These are phyloP conservation scores for Colletotrichum plurivorum DNA, from an alignment of 2,329 filamentous ascomycete species.

Conservation along the genomic window DNA sequence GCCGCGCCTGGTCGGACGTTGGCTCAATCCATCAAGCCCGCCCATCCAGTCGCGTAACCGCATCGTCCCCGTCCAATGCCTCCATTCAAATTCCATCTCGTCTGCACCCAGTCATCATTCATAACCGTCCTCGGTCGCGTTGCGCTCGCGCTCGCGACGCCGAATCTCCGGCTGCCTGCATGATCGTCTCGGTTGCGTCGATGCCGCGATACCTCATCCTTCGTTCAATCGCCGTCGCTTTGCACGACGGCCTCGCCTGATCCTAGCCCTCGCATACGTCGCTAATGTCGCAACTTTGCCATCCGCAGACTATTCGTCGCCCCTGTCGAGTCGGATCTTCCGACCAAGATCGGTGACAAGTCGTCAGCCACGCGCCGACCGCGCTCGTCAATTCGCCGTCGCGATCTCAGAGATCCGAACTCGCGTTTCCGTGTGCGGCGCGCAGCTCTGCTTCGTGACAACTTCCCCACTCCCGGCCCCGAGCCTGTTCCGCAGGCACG, in stretches of 20 bases:
- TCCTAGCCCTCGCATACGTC: slow-evolving; percentile 14
- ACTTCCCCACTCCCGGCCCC: slow-evolving; percentile 36
- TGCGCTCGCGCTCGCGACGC: neutral
- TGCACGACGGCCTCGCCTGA: slow-evolving; percentile 26
- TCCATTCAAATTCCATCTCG: slow-evolving; percentile 6
- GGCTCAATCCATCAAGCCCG: slow-evolving; percentile 38
- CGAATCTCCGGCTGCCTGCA: slow-evolving; percentile 7
- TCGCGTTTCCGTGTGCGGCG: slow-evolving; percentile 48
- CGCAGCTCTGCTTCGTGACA: slow-evolving; percentile 36
- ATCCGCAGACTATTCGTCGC: slow-evolving; percentile 60
- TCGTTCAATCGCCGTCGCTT: slow-evolving; percentile 33
- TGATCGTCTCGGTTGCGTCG: slow-evolving; percentile 9
- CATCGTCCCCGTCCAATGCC: slow-evolving; percentile 27
- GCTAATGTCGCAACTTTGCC: slow-evolving; percentile 27
- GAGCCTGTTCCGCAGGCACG: slow-evolving; percentile 30
- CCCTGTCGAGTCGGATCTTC: slow-evolving; percentile 60
- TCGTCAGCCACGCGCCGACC: slow-evolving; percentile 44
- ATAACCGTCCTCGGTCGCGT: slow-evolving; percentile 1
- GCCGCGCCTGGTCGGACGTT: slow-evolving; percentile 30
- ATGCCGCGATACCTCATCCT: slow-evolving; percentile 6
- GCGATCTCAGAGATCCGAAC: slow-evolving; percentile 51
- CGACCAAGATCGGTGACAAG: slow-evolving; percentile 50
- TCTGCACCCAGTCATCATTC: slow-evolving; percentile 8
- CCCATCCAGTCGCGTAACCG: slow-evolving; percentile 30
- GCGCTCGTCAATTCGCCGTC: slow-evolving; percentile 58